Base-by-base conservation (phyloP, 345 rosid genomes). In the Citrus maxima region DNA sequence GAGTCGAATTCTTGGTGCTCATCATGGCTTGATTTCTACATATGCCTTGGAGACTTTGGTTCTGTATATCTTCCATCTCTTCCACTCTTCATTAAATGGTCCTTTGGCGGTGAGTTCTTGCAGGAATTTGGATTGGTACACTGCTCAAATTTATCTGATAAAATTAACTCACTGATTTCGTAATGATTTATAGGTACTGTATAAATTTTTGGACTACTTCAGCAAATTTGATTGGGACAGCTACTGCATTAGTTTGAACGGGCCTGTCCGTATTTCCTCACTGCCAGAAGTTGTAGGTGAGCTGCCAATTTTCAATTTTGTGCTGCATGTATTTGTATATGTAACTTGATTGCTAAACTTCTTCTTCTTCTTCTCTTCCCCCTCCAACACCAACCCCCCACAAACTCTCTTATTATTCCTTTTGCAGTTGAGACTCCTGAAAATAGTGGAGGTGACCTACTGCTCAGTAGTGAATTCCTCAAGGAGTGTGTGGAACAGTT, bases 171-270 rank as follows among this genome's bases (percentile, higher is more conserved):
- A 6, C 77, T 65, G 63, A 76, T 28, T 76, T 59, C 80, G 18
- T 61, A n/a, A 73, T 73, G 74, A 27, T 72, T 67, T 81, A 18
- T 82, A 96, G 98, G 99, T 94, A 49, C 85, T 96, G 49, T 86
- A 88, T 79, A 93, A 86, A 82, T 94, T 94, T 87, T 88, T 94
- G 91, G 97, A 96, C 74, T 92, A 90, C 87, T 96, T 90, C 80
- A 94, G 98, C 93, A 92, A 93, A 84, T 94, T 97, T 72, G 98
- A 97, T 77, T 97, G 99, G 97, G 96, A 93, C 73, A 94, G 88
- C 74, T 93, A 88, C 70, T 93, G 99, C 76, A 87, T 93, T 79
- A 94, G 93, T 86, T 84, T 97, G 82, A 89, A 80, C 76, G 98
- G 98, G 64, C 98, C 88, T 1, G 85, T 92, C 64, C 85, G 87